Evolutionary conservation across 352 stramenopile species (phyloP).

Genomic region (Phytophthora aleatoria): DNA sequence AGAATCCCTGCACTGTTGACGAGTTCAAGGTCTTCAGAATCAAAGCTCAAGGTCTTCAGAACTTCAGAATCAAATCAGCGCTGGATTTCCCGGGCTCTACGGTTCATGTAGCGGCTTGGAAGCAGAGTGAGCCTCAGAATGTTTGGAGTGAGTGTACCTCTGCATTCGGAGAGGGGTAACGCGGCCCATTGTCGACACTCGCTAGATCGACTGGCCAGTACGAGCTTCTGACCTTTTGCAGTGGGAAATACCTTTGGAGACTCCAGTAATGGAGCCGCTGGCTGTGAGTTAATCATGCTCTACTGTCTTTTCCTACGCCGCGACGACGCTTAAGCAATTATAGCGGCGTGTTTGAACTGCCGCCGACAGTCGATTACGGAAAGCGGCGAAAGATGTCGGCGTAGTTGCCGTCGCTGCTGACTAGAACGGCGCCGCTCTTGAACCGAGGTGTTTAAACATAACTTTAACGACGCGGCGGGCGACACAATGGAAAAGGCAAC

Average conservation of each 20-base stretch:
- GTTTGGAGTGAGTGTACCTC: neutral
- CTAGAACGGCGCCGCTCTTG: neutral
- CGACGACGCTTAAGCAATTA: neutral
- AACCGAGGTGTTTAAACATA: constrained; percentile 12
- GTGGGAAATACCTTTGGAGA: neutral
- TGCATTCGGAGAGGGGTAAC: neutral
- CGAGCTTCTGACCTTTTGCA: neutral
- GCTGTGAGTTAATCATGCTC: neutral
- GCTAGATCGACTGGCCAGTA: neutral
- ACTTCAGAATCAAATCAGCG: neutral
- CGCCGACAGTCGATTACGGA: constrained; percentile 10
- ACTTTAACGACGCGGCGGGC: constrained; percentile 4
- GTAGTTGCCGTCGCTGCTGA: constrained; percentile 11
- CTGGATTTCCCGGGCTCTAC: constrained; percentile 2
- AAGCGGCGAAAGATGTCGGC: neutral
- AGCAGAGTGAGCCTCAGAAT: neutral
- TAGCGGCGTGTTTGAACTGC: constrained; percentile 1
- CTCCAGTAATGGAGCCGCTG: no score
- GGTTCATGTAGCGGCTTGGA: no score
- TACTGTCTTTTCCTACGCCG: neutral
- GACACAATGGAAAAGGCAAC: constrained; percentile 27
- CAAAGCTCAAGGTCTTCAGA: constrained; percentile 6
- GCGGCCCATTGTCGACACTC: neutral
- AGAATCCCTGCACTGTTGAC: constrained; percentile 8
- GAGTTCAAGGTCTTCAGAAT: constrained; percentile 7